Percentiles rank a stretch among this genome's conserved stretches.
phyloP scores from a whole-genome alignment of 345 rosid species.

The Hevea brasiliensis region DNA sequence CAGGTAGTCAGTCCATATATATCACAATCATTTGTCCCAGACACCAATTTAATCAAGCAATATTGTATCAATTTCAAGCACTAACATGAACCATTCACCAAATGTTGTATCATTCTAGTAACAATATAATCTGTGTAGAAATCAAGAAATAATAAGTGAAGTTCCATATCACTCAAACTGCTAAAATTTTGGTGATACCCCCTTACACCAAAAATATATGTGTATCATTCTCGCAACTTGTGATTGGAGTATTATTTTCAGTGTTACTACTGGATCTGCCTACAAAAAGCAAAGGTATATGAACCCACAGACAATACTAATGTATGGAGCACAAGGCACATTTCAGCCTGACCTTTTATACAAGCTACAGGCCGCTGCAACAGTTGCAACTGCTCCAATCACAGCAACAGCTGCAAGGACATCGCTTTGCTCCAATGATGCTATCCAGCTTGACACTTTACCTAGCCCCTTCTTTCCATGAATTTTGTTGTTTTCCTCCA shows the following conservation, averaged over 20 bases:
- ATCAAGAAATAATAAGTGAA: background rate
- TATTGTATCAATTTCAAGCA: no score
- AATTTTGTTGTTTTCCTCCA: conserved; percentile 9
- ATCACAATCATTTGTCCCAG: background rate
- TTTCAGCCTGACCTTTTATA: conserved; percentile 60
- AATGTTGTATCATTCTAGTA: background rate
- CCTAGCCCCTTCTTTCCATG: conserved; percentile 33
- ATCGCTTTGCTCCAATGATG: conserved; percentile 58
- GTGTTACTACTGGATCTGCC: conserved; percentile 15
- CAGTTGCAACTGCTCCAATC: conserved; percentile 65
- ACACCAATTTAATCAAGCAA: background rate
- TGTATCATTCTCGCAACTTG: conserved; percentile 20
- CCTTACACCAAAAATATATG: conserved; percentile 7
- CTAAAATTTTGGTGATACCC: conserved; percentile 19
- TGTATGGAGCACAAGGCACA: conserved; percentile 16
- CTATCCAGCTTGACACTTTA: conserved; percentile 42
- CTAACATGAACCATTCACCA: background rate
- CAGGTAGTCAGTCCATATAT: background rate
- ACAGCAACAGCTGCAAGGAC: conserved; percentile 60
- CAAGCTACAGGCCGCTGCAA: conserved; percentile 65
- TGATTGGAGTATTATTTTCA: conserved; percentile 36
- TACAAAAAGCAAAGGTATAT: conserved; percentile 23
- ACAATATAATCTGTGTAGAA: conserved; percentile 1
- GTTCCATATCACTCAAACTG: conserved; percentile 14
- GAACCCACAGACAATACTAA: conserved; percentile 23